phyloP scores from a whole-genome alignment of 2,329 filamentous ascomycete species.

The Paramyrothecium roridum region DNA sequence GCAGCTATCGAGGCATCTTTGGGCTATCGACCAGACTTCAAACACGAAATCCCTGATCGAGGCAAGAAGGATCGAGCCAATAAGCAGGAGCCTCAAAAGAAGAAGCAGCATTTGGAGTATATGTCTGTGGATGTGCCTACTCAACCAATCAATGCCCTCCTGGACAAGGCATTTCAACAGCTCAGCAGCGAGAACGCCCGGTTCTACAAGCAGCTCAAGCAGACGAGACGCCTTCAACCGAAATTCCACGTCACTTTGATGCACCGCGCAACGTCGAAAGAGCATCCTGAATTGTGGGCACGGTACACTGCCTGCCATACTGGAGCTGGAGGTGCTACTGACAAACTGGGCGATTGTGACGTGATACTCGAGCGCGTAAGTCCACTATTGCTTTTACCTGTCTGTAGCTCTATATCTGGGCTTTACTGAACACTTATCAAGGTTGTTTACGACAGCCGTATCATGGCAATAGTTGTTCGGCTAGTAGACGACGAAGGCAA shows the following conservation, averaged over 20 bases:
- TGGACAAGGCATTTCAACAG: slow-evolving; percentile 68
- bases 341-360: slow-evolving; percentile 57
- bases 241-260: slow-evolving; percentile 93
- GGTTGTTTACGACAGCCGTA: slow-evolving; percentile 78
- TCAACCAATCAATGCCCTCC: slow-evolving; percentile 44
- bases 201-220: slow-evolving; percentile 74
- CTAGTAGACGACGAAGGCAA: slow-evolving; percentile 53
- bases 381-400: not conserved
- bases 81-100: slow-evolving; percentile 28
- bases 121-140: slow-evolving; percentile 48
- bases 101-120: slow-evolving; percentile 53
- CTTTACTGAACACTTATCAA: slow-evolving; percentile 23
- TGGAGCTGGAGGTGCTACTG: slow-evolving; percentile 25
- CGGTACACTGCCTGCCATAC: slow-evolving; percentile 60
- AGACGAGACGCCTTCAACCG: slow-evolving; percentile 72
- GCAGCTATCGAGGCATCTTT: slow-evolving; percentile 72
- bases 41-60: slow-evolving; percentile 68
- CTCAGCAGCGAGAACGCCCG: slow-evolving; percentile 37
- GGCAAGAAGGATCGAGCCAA: slow-evolving; percentile 32
- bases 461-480: slow-evolving; percentile 90
- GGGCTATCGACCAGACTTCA: slow-evolving; percentile 73
- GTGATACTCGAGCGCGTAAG: slow-evolving; percentile 60
- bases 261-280: slow-evolving; percentile 64
- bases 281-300: slow-evolving; percentile 71
- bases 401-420: slow-evolving; percentile 24